Evolutionary conservation across 352 stramenopile species (phyloP).

Genomic region (Nothophytophthora sp.): DNA sequence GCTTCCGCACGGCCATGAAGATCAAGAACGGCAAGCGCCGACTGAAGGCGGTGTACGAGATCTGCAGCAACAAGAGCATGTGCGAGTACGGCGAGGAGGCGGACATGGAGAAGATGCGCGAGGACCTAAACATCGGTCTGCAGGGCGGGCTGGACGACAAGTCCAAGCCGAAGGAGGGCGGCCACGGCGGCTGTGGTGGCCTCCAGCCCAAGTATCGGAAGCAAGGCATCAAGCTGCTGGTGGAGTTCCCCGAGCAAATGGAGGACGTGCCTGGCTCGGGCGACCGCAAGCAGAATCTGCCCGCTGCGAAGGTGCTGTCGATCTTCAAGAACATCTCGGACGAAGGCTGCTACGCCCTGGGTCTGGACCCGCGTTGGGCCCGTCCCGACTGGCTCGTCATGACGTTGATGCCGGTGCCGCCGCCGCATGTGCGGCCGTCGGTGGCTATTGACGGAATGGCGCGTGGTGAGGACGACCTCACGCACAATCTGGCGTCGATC

Average conservation of each 20-base stretch:
- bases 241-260: slow-evolving; percentile 96
- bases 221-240: slow-evolving; percentile 94
- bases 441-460: slow-evolving; percentile 95
- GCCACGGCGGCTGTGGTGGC: slow-evolving; percentile 79
- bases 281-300: slow-evolving; percentile 97
- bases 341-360: slow-evolving; percentile 95
- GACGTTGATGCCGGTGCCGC: slow-evolving; percentile 98
- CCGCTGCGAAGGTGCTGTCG: slow-evolving; percentile 93
- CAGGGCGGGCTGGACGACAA: slow-evolving; percentile 84
- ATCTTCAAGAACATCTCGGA: slow-evolving; percentile 98
- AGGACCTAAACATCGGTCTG: slow-evolving; percentile 85
- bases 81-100: slow-evolving; percentile 84
- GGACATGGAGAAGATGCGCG: slow-evolving; percentile 90
- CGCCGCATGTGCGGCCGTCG: slow-evolving; percentile 97
- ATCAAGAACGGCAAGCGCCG: slow-evolving; percentile 91
- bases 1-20: slow-evolving; percentile 80
- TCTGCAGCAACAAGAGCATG: slow-evolving; percentile 92
- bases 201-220: slow-evolving; percentile 97
- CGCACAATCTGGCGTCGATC: slow-evolving; percentile 97
- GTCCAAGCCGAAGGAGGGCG: slow-evolving; percentile 78
- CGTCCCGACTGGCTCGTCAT: slow-evolving; percentile 99
- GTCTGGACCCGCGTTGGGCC: slow-evolving; percentile 94
- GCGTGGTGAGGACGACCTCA: slow-evolving; percentile 98
- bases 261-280: slow-evolving; percentile 93
- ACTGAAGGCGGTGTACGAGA: slow-evolving; percentile 94